Evolutionary conservation across 2,329 filamentous ascomycete genomes (phyloP), one percentile per base, ranked within the genome.

Genomic region (Xylariaceae sp.): DNA sequence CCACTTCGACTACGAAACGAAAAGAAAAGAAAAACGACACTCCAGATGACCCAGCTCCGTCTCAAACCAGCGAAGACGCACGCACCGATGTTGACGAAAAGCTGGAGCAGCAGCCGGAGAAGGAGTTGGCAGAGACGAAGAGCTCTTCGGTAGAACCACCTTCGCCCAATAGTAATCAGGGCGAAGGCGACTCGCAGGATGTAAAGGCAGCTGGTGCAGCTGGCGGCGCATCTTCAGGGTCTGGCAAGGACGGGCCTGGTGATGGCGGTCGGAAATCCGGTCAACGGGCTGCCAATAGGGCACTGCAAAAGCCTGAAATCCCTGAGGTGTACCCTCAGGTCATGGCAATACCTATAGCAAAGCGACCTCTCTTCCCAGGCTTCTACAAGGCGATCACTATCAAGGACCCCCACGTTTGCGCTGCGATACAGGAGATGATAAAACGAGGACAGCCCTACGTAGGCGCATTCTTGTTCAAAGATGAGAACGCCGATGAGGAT

Each of bases 321-420:
- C 94, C 94, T 13, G 94, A 99, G 57, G 86, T 96, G 41, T 99
- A 99, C 70, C 94, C 94, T 3, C 94, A 97, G 70, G 92, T 99
- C 51, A 89, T 99, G 80, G 92, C 92, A 2, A 95, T 99, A 52
- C 94, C 94, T 7, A 96, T 99, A 65, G 88, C 90, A 26, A 91
- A 95, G 70, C 82, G 94, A 49, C 94, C 94, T 10, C 76, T 99
- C 12, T 99, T 97, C 72, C 94, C 94, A 1, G 94, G 94, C 1
- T 99, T 97, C 73, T 99, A 99, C 77, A 99, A 99, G 74, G 92
- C 94, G 9, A 94, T 99, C 63, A 99, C 92, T 3, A 95, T 99
- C 63, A 87, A 89, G 68, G 91, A 99, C 67, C 89, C 88, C 16
- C 88, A 94, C 63, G 94, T 99, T 34, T 88, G 92, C 13, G 85